These are phyloP conservation scores for Claviceps sp. DNA, from an alignment of 2,329 filamentous ascomycete genomes.

Conservation along the genomic window DNA sequence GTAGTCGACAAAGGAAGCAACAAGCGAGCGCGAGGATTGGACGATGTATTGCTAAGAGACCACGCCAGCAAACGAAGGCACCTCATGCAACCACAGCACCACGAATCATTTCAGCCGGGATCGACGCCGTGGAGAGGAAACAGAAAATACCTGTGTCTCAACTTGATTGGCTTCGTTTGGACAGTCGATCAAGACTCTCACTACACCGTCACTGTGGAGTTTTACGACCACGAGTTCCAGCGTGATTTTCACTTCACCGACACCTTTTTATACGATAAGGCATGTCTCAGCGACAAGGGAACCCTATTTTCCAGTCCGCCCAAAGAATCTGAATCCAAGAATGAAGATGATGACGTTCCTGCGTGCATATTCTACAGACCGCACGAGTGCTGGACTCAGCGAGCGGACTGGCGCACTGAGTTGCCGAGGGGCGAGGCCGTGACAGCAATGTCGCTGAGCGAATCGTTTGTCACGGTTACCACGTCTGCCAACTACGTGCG, in stretches of 20 bases:
- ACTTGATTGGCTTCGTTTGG: constrained; percentile 90
- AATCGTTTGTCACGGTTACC: constrained; percentile 80
- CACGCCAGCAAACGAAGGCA: constrained; percentile 36
- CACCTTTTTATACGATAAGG: constrained; percentile 90
- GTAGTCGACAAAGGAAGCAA: constrained; percentile 40
- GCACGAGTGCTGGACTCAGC: constrained; percentile 89
- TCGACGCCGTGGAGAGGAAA: constrained; percentile 94
- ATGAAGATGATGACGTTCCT: constrained; percentile 44
- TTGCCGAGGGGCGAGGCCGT: constrained; percentile 81
- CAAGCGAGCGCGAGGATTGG: constrained; percentile 36
- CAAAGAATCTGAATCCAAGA: constrained; percentile 17
- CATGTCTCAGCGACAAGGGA: constrained; percentile 76
- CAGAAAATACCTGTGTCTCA: constrained; percentile 83
- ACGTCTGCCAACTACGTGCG: constrained; percentile 82
- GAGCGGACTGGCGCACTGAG: constrained; percentile 78
- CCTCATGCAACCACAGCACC: constrained; percentile 49
- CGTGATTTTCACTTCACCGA: constrained; percentile 97
- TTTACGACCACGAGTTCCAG: constrained; percentile 87
- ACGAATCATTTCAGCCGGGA: constrained; percentile 82
- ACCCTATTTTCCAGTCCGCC: constrained; percentile 74
- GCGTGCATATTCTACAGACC: constrained; percentile 91
- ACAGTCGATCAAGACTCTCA: constrained; percentile 90
- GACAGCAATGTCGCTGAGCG: constrained; percentile 77
- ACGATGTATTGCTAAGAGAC: constrained; percentile 33
- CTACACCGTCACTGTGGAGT: constrained; percentile 91